A percentile compares a stretch with the other conserved stretches of the same genome.
These are phyloP conservation scores for Thuidium tamariscinum DNA, from an alignment of 225 moss, liverwort and hornwort genomes.

Conservation along the genomic window DNA sequence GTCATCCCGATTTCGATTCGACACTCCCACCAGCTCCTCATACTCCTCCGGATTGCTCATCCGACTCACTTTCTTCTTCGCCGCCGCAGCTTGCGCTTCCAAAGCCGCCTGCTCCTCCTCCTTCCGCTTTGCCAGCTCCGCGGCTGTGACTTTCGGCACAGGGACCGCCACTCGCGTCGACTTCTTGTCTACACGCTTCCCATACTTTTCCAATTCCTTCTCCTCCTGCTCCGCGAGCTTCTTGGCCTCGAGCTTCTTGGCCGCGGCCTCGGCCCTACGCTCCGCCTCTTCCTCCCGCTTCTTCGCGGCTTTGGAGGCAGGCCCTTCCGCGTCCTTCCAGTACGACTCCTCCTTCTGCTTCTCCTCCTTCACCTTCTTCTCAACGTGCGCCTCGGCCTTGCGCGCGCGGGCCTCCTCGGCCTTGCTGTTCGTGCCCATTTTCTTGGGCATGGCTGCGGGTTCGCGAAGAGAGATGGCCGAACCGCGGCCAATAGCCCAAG, in stretches of 20 bases:
- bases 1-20: slow-evolving; percentile 77
- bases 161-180: slow-evolving; percentile 52
- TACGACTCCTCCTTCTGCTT: slow-evolving; percentile 59
- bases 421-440: slow-evolving; percentile 89
- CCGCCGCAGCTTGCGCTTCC: slow-evolving; percentile 37
- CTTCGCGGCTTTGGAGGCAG: slow-evolving; percentile 55
- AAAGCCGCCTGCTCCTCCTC: slow-evolving; percentile 58
- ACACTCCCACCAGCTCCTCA: slow-evolving; percentile 60
- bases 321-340: slow-evolving; percentile 85
- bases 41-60: slow-evolving; percentile 71
- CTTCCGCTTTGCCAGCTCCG: slow-evolving; percentile 56
- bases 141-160: slow-evolving; percentile 78
- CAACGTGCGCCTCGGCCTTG: slow-evolving; percentile 65
- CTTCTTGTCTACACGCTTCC: slow-evolving; percentile 77
- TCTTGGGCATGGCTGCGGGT: slow-evolving; percentile 67
- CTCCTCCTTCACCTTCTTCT: slow-evolving; percentile 62
- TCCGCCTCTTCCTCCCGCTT: slow-evolving; percentile 91
- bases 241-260: slow-evolving; percentile 84
- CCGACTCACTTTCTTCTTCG: slow-evolving; percentile 58
- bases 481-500: background rate
- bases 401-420: slow-evolving; percentile 84
- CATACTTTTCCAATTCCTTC: slow-evolving; percentile 60
- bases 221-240: slow-evolving; percentile 84
- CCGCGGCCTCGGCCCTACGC: slow-evolving; percentile 68
- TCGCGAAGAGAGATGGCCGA: background rate